A percentile compares a stretch with the other conserved stretches of the same genome.
Evolutionary conservation across 2,329 filamentous ascomycete species (phyloP).

Genomic region (Aureobasidium sp.): DNA sequence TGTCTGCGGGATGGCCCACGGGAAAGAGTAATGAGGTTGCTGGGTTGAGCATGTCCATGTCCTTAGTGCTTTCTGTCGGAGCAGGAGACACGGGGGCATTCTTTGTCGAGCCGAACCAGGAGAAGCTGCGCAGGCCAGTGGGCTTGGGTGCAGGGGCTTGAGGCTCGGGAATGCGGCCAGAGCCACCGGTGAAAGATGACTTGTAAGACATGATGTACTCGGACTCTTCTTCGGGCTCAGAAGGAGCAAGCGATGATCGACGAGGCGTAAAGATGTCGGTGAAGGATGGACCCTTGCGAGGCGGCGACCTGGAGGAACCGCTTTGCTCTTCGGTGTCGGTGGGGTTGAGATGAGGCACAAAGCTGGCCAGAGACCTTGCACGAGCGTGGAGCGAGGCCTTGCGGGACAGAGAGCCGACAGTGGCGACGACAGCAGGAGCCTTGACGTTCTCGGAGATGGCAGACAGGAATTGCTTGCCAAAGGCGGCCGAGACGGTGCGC

Average conservation of each 20-base stretch:
- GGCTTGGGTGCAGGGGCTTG: constrained; percentile 12
- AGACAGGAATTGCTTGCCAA: constrained; percentile 17
- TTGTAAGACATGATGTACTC: constrained; percentile 32
- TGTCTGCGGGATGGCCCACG: constrained; percentile 41
- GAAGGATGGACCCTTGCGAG: constrained; percentile 13
- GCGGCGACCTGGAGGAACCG: constrained; percentile 13
- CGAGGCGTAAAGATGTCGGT: constrained; percentile 15
- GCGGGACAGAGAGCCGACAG: constrained; percentile 14
- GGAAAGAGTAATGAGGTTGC: constrained; percentile 50
- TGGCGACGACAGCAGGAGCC: constrained; percentile 12
- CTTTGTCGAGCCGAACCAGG: constrained; percentile 32
- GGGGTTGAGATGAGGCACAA: constrained; percentile 8
- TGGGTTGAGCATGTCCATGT: constrained; percentile 48
- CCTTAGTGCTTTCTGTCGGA: constrained; percentile 13
- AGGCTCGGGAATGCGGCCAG: constrained; percentile 1
- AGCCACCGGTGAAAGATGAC: constrained; percentile 25
- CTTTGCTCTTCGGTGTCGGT: not conserved
- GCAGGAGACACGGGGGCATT: constrained; percentile 16
- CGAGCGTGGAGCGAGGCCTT: constrained; percentile 16
- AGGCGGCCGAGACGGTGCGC: constrained; percentile 7
- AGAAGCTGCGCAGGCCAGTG: constrained; percentile 15
- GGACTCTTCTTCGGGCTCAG: constrained; percentile 24
- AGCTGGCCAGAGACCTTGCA: constrained; percentile 15
- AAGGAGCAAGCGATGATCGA: constrained; percentile 11
- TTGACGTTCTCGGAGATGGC: constrained; percentile 18